Evolutionary conservation across 2,329 filamentous ascomycete genomes (phyloP).

Genomic region (Cordyceps cicadae): DNA sequence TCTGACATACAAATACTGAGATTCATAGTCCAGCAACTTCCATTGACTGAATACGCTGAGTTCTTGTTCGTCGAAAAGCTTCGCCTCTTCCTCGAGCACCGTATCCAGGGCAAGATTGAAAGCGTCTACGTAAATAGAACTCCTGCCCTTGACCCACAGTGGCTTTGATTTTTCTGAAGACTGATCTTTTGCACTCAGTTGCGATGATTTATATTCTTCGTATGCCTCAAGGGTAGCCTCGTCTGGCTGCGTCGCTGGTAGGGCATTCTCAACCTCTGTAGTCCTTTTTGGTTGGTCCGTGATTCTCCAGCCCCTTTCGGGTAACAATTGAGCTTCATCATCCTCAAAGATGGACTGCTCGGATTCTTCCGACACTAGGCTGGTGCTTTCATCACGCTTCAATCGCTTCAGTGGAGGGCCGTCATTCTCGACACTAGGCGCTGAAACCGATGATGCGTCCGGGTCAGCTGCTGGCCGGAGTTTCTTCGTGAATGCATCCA

Average conservation of each 20-base stretch:
- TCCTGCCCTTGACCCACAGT: conserved; percentile 64
- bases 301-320: conserved; percentile 15
- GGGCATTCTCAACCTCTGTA: conserved; percentile 40
- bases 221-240: conserved; percentile 72
- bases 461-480: background rate
- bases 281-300: conserved; percentile 13
- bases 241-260: conserved; percentile 60
- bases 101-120: conserved; percentile 90
- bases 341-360: conserved; percentile 15
- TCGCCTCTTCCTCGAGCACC: conserved; percentile 78
- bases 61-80: conserved; percentile 79
- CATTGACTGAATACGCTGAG: conserved; percentile 68
- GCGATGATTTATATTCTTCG: conserved; percentile 57
- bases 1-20: conserved; percentile 71
- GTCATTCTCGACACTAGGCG: background rate
- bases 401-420: conserved; percentile 22
- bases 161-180: conserved; percentile 32
- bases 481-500: conserved; percentile 15
- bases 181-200: conserved; percentile 30
- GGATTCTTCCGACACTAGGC: conserved; percentile 19
- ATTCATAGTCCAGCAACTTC: conserved; percentile 67
- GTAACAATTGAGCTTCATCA: conserved; percentile 18
- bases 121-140: conserved; percentile 92
- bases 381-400: conserved; percentile 20
- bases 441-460: background rate